Conservation (phyloP, 192 early-diverging fungal species). For the Podila minutissima region DNA sequence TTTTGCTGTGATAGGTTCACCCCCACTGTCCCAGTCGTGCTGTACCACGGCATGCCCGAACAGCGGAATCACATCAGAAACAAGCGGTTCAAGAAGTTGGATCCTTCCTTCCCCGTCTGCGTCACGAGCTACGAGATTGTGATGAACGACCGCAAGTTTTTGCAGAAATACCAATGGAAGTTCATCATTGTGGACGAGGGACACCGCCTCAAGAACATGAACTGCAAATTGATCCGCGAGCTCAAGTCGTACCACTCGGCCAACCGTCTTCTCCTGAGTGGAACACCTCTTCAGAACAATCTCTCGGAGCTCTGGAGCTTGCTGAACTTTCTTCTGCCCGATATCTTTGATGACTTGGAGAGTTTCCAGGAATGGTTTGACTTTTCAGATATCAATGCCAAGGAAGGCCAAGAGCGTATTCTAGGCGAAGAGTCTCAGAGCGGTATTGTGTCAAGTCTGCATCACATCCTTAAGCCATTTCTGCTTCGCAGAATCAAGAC, state of each 20-base stretch:
- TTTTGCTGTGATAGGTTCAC: constrained; percentile 68
- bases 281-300: constrained; percentile 95
- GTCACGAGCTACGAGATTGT: constrained; percentile 92
- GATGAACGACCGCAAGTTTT: constrained; percentile 82
- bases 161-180: constrained; percentile 83
- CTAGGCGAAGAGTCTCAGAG: constrained; percentile 71
- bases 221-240: constrained; percentile 89
- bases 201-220: constrained; percentile 96
- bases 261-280: constrained; percentile 91
- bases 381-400: constrained; percentile 76
- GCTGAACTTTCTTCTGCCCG: constrained; percentile 94
- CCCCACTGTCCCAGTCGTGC: constrained; percentile 78
- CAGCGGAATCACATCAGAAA: constrained; percentile 77
- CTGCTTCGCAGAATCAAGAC: constrained; percentile 90
- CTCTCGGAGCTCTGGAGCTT: constrained; percentile 94
- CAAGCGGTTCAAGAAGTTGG: constrained; percentile 69
- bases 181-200: constrained; percentile 97
- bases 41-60: constrained; percentile 85
- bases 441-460: constrained; percentile 82
- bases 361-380: constrained; percentile 91
- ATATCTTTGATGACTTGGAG: constrained; percentile 91
- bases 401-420: constrained; percentile 70
- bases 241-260: constrained; percentile 85
- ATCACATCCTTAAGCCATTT: constrained; percentile 92
- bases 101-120: constrained; percentile 81